Base-by-base conservation (phyloP, 1,284 basidiomycete species). In the Kwoniella shivajii region DNA sequence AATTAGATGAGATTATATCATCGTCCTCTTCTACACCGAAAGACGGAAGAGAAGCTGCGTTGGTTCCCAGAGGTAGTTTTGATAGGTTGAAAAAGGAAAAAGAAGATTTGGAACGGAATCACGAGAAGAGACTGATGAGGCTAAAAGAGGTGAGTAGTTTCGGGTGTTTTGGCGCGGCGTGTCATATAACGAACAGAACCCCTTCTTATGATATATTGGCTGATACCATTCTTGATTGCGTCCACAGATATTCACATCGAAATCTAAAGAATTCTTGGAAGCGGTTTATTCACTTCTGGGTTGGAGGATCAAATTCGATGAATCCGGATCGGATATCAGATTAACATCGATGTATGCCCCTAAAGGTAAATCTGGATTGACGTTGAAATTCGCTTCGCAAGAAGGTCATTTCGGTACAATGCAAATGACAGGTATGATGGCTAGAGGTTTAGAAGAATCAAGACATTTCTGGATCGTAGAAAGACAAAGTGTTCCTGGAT, bases 341-440 rank as follows among this genome's bases (percentile, higher is more conserved):
- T 71, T 84, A 29, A 81, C 80, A 6, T 80, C 80, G n/a, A 80
- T 81, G 62, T 82, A 82, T 66, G 81, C 82, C 3, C 78, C 80
- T 7, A 79, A 80, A 55, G 79, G 80, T 45, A 77, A 76, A 55
- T 79, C 79, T 61, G 77, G 76, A 26, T 65, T 82, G 27, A 77
- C 79, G 2, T 75, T 82, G 47, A 76, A 77, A 56, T 78, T 78
- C 56, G 74, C 76, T 6, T 66, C 63, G 16, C 69, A 79, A 41
- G 79, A 80, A 56, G 79, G 78, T 9, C 79, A 81, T 63, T 79
- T 80, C 31, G 81, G 81, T 13, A 78, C 77, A 33, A 81, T 82
- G 80, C 72, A 76, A 59, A 75, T 81, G 67, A 74, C 69, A 39
- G 80, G 80, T 3, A 74, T 67, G 50, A 73, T 79, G 70, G 70